Percentiles rank a stretch among this genome's conserved stretches.
Evolutionary conservation across 2,329 filamentous ascomycete genomes (phyloP).

Genomic region (Capronia americana): DNA sequence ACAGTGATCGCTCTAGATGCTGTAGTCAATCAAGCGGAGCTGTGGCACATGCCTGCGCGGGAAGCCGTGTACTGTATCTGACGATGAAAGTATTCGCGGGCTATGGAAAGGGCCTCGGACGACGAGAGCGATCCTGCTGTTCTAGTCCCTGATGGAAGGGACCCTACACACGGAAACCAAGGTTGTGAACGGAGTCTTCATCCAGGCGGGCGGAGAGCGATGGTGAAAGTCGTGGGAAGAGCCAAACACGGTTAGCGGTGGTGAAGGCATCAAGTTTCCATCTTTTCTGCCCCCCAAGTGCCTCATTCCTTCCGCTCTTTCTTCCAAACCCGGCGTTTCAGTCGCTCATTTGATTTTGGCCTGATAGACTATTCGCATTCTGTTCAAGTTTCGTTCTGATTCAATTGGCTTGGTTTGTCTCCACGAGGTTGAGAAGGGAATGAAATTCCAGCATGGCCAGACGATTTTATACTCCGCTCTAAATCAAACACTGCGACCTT

Average conservation of each 20-base stretch:
- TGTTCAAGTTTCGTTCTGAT: background rate
- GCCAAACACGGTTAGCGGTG: background rate
- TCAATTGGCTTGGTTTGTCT: background rate
- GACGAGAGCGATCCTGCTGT: background rate
- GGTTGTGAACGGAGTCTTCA: background rate
- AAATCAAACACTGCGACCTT: slow-evolving; percentile 15
- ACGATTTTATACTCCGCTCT: slow-evolving; percentile 31
- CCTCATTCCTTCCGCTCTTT: background rate
- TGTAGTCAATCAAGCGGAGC: slow-evolving; percentile 19
- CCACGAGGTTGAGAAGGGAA: slow-evolving; percentile 20
- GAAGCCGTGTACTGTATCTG: background rate
- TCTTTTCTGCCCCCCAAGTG: background rate
- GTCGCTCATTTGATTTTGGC: slow-evolving; percentile 2
- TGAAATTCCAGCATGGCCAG: slow-evolving; percentile 31
- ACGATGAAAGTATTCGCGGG: background rate
- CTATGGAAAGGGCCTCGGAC: background rate
- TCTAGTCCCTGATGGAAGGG: background rate
- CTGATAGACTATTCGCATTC: background rate
- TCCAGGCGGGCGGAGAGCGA: background rate
- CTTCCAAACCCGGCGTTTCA: background rate
- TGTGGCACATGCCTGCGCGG: slow-evolving; percentile 14
- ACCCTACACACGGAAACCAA: background rate
- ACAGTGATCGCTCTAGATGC: slow-evolving; percentile 2
- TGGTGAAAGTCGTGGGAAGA: background rate
- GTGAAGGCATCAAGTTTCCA: background rate